phyloP scores from a whole-genome alignment of 306 rosid genomes.

The Begonia peltatifolia region DNA sequence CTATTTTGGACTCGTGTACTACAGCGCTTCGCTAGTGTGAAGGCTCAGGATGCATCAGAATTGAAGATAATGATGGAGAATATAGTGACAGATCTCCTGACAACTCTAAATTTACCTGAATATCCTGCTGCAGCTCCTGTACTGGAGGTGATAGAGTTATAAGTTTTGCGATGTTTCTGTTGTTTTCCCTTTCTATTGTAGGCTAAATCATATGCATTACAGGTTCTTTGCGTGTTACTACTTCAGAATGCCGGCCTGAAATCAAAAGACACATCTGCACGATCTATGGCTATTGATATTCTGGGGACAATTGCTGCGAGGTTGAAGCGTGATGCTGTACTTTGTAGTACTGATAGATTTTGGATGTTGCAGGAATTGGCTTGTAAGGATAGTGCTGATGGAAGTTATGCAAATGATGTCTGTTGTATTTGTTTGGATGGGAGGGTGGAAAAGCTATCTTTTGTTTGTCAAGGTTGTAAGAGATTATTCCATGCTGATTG shows the following conservation, averaged over 20 bases:
- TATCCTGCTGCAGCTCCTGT: conserved; percentile 94
- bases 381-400: conserved; percentile 26
- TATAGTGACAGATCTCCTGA: conserved; percentile 78
- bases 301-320: conserved; percentile 98
- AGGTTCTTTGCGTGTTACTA: conserved; percentile 85
- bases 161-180: background rate
- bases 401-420: conserved; percentile 33
- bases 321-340: conserved; percentile 87
- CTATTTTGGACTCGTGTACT: conserved; percentile 87
- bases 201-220: conserved; percentile 10
- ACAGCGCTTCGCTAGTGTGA: conserved; percentile 71
- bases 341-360: conserved; percentile 54
- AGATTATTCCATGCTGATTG: conserved; percentile 84
- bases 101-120: conserved; percentile 80
- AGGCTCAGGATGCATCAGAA: conserved; percentile 86
- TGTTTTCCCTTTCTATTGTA: too few species aligned
- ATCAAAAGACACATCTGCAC: conserved; percentile 78
- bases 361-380: conserved; percentile 70
- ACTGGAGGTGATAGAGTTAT: conserved; percentile 47
- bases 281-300: conserved; percentile 87
- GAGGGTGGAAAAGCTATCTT: conserved; percentile 35
- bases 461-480: conserved; percentile 56
- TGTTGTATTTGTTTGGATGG: conserved; percentile 70
- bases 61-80: conserved; percentile 81
- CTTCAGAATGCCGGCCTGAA: conserved; percentile 86